A percentile compares a stretch with the other conserved stretches of the same genome.
Evolutionary conservation across 192 early-diverging fungal species (phyloP).

Genomic region (Blastocladiella britannica): DNA sequence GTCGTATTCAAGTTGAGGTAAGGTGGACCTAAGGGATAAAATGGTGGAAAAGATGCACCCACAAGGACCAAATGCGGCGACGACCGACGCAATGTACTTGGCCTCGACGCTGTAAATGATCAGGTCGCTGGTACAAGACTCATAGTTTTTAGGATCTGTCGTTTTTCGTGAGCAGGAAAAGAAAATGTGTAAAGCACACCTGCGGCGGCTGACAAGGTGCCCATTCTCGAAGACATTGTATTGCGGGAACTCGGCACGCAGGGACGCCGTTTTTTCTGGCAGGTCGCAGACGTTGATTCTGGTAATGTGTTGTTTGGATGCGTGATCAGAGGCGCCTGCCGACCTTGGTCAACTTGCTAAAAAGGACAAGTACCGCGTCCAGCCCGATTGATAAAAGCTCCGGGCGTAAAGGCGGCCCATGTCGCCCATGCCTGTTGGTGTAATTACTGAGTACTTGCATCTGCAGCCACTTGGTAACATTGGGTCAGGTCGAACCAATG

Average conservation of each 20-base stretch:
- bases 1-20: conserved; percentile 1
- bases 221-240: conserved; percentile 11
- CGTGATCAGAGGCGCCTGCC: not conserved
- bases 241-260: conserved; percentile 33
- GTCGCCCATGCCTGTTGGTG: conserved; percentile 37
- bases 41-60: conserved; percentile 7
- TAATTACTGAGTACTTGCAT: not conserved
- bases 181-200: too few species aligned
- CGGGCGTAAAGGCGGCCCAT: conserved; percentile 84
- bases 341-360: not conserved
- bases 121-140: conserved; percentile 66
- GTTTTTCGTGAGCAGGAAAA: too few species aligned
- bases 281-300: conserved; percentile 79
- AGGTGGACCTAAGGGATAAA: not conserved
- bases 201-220: conserved; percentile 1
- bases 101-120: conserved; percentile 93
- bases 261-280: conserved; percentile 45
- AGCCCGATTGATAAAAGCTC: conserved; percentile 48
- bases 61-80: conserved; percentile 64
- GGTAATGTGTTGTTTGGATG: not conserved
- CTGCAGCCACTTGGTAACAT: not conserved
- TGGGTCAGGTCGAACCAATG: conserved; percentile 36
- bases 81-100: conserved; percentile 58
- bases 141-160: too few species aligned
- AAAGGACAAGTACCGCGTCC: conserved; percentile 33